These are phyloP conservation scores for Neonothopanus nambi DNA, from an alignment of 1,284 basidiomycete genomes.

Conservation along the genomic window DNA sequence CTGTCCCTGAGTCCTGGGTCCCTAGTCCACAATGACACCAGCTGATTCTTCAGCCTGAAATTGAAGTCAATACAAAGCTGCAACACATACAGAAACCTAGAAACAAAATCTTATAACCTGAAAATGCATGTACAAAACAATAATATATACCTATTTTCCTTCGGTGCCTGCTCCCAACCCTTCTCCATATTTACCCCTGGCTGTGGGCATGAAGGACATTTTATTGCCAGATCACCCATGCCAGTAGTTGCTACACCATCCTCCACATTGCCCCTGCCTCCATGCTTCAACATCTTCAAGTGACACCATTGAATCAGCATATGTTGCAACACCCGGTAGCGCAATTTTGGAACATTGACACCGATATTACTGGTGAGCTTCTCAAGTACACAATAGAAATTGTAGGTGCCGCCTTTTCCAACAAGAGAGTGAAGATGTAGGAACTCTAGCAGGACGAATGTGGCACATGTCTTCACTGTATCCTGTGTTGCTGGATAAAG, in stretches of 20 bases:
- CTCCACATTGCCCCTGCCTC: slow-evolving; percentile 29
- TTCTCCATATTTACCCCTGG: slow-evolving; percentile 32
- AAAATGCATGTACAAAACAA: too few species aligned
- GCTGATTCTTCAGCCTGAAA: slow-evolving; percentile 4
- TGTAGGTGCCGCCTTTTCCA: slow-evolving; percentile 23
- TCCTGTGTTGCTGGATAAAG: slow-evolving; percentile 24
- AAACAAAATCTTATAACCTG: too few species aligned
- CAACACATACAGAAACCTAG: neutral
- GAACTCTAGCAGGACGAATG: slow-evolving; percentile 25
- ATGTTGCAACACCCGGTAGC: slow-evolving; percentile 25
- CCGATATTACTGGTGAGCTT: slow-evolving; percentile 26
- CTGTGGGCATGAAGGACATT: slow-evolving; percentile 37
- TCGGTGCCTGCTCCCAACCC: slow-evolving; percentile 25
- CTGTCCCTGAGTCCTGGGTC: slow-evolving; percentile 1
- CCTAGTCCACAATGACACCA: slow-evolving; percentile 1
- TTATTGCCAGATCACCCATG: slow-evolving; percentile 29
- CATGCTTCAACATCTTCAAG: slow-evolving; percentile 31
- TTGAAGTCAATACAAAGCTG: neutral
- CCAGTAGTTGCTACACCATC: slow-evolving; percentile 21
- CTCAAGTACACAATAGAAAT: slow-evolving; percentile 24
- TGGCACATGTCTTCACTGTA: slow-evolving; percentile 28
- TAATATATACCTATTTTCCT: too few species aligned
- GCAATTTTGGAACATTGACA: slow-evolving; percentile 7
- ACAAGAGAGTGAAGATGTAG: slow-evolving; percentile 25
- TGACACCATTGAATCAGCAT: slow-evolving; percentile 32